Percentiles rank a stretch among this genome's conserved stretches.
Evolutionary conservation across 805 yeast species (phyloP).

Genomic region (Ogataea allantospora): DNA sequence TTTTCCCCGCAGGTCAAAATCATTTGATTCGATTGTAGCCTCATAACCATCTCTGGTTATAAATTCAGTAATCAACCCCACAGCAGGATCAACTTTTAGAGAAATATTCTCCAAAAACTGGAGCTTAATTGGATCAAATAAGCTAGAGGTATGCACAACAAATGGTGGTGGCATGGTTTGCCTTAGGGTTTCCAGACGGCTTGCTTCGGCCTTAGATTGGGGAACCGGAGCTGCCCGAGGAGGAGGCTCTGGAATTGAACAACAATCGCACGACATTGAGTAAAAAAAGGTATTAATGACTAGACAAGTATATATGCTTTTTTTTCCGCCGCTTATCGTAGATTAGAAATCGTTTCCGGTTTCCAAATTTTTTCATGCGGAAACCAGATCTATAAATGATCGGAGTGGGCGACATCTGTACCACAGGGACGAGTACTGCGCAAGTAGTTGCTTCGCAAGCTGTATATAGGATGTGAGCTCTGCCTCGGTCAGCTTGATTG

Average conservation of each 20-base stretch:
- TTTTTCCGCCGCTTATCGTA: not conserved
- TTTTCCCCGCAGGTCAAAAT: slow-evolving; percentile 27
- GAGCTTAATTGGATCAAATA: slow-evolving; percentile 22
- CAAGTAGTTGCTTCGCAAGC: too few relatives aligned
- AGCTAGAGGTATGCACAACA: slow-evolving; percentile 18
- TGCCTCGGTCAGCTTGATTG: too few relatives aligned
- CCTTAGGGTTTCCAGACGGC: not conserved
- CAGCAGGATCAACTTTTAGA: slow-evolving; percentile 21
- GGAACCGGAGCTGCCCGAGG: slow-evolving; percentile 19
- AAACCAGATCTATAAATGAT: too few relatives aligned
- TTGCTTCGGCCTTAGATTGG: slow-evolving; percentile 4
- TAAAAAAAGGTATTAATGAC: not conserved
- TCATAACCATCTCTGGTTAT: slow-evolving; percentile 10
- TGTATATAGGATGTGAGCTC: too few relatives aligned
- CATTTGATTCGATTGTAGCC: slow-evolving; percentile 9
- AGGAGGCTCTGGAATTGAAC: slow-evolving; percentile 16
- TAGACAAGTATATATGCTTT: too few relatives aligned
- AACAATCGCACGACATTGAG: slow-evolving; percentile 23
- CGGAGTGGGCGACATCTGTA: too few relatives aligned
- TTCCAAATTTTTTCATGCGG: too few relatives aligned
- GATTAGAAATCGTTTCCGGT: not conserved
- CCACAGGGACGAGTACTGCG: too few relatives aligned
- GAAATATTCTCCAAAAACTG: slow-evolving; percentile 18
- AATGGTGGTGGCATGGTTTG: not conserved
- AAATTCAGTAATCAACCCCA: slow-evolving; percentile 21